Conservation (phyloP, 495 filamentous ascomycete species). For the Darksidea phi region DNA sequence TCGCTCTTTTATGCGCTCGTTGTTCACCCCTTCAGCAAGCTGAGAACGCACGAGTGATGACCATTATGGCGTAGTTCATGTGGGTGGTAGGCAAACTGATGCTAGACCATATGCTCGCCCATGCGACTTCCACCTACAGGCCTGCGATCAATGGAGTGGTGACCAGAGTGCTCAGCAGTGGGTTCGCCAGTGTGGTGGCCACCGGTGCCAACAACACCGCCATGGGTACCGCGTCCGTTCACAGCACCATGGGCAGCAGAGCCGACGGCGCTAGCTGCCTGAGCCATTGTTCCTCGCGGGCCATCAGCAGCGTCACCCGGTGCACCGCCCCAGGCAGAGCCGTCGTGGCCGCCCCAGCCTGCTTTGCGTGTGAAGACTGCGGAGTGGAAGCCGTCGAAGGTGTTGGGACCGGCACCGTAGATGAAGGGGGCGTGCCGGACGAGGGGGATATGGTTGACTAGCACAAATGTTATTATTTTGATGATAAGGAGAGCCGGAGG, state of each 20-base stretch:
- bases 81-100: not conserved
- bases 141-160: slow-evolving; percentile 22
- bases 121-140: slow-evolving; percentile 15
- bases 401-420: slow-evolving; percentile 29
- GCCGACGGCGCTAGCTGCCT: slow-evolving; percentile 13
- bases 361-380: slow-evolving; percentile 33
- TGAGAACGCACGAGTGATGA: not conserved
- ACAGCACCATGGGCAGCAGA: slow-evolving; percentile 10
- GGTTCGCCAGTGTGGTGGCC: not conserved
- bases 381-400: slow-evolving; percentile 31
- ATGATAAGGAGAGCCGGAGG: not conserved
- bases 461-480: not conserved
- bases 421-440: slow-evolving; percentile 34
- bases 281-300: slow-evolving; percentile 27
- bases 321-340: slow-evolving; percentile 30
- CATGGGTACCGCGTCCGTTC: slow-evolving; percentile 28
- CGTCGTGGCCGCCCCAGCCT: slow-evolving; percentile 31
- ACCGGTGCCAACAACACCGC: slow-evolving; percentile 16
- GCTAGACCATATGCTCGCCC: slow-evolving; percentile 28
- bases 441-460: slow-evolving; percentile 42
- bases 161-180: not conserved
- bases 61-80: not conserved
- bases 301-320: slow-evolving; percentile 26
- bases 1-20: not conserved
- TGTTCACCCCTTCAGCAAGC: not conserved